Evolutionary conservation across 345 rosid species (phyloP).

Genomic region (Citropsis articulata): DNA sequence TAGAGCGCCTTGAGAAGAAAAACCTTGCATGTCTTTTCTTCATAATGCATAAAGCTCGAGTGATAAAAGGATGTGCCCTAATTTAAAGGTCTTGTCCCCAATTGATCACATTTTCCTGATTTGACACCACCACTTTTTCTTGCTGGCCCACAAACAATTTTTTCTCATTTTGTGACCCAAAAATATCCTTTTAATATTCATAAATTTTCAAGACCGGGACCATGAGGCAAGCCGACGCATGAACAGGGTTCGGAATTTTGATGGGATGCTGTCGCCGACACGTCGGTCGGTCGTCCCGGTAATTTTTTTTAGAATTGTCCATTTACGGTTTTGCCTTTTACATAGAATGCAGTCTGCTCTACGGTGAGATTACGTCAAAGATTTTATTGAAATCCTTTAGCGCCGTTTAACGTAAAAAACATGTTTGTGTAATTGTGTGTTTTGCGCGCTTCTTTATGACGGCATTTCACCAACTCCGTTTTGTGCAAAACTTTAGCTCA

Average conservation of each 20-base stretch:
- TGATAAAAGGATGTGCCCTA: constrained; percentile 3
- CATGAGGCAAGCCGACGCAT: neutral
- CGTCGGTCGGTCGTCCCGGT: neutral
- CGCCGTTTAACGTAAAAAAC: too few species aligned
- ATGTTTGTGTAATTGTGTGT: too few species aligned
- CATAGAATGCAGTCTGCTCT: neutral
- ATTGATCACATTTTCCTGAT: constrained; percentile 24
- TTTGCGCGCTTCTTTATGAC: too few species aligned
- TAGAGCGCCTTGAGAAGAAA: constrained; percentile 37
- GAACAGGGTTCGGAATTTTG: neutral
- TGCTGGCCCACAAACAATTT: neutral
- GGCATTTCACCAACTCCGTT: too few species aligned
- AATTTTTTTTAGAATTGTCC: neutral
- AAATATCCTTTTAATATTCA: neutral
- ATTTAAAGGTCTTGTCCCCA: constrained; percentile 26
- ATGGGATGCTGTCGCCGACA: neutral
- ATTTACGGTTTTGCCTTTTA: constrained; percentile 1
- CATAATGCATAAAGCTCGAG: constrained; percentile 15
- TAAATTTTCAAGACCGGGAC: neutral
- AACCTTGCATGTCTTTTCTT: constrained; percentile 24
- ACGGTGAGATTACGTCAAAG: neutral
- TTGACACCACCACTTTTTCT: constrained; percentile 24
- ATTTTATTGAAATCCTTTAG: too few species aligned
- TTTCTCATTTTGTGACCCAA: neutral
- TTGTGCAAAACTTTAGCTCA: neutral